Percentiles rank a stretch among this genome's conserved stretches.
Evolutionary conservation across 768 basidiomycete genomes (phyloP).

Genomic region (Tricholoma hemisulphureum): DNA sequence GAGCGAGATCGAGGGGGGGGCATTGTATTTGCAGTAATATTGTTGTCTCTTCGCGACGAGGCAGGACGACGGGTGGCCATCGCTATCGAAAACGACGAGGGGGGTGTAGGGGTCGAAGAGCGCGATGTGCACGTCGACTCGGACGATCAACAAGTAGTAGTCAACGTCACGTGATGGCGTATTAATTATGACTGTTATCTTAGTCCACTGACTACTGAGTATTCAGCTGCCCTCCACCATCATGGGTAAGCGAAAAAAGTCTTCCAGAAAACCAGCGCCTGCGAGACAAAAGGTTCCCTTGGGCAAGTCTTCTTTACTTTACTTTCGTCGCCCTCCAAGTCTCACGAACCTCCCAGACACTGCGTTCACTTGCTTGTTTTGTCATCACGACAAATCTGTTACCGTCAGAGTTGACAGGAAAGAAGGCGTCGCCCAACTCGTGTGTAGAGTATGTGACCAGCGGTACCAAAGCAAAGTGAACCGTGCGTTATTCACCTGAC

Average conservation of each 20-base stretch:
- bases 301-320: conserved; percentile 44
- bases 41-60: conserved; percentile 45
- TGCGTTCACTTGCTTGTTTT: conserved; percentile 83
- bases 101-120: neutral
- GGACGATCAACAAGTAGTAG: conserved; percentile 15
- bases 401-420: conserved; percentile 83
- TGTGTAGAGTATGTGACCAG: conserved; percentile 84
- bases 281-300: conserved; percentile 68
- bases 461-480: conserved; percentile 85
- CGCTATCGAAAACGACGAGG: conserved; percentile 4
- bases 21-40: conserved; percentile 29
- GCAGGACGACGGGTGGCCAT: conserved; percentile 69
- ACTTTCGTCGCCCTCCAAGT: neutral
- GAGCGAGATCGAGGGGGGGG: conserved; percentile 47
- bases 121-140: neutral
- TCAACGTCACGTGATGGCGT: conserved; percentile 35
- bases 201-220: neutral
- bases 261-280: conserved; percentile 74
- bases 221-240: conserved; percentile 12
- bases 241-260: conserved; percentile 93
- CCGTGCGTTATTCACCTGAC: conserved; percentile 47
- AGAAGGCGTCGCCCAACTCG: conserved; percentile 76
- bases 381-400: conserved; percentile 88
- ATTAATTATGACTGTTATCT: neutral
- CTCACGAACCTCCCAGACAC: conserved; percentile 50